Evolutionary conservation across 73 alveolate genomes (phyloP), one percentile per base, ranked within the genome.

Genomic region (Symbiodinium natans): DNA sequence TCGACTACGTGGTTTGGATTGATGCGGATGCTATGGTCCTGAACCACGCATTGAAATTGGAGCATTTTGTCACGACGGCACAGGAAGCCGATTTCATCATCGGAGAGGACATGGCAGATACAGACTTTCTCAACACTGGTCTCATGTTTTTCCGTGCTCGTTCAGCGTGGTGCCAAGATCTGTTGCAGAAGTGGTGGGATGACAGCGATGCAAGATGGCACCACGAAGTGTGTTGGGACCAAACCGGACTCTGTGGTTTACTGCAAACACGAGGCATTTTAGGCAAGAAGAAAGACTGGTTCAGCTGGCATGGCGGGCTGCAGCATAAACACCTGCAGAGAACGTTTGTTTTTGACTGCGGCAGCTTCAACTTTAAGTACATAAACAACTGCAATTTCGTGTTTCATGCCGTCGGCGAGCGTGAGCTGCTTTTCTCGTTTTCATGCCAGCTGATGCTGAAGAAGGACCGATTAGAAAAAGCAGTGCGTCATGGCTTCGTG

Each of bases 91-190:
- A 92, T 68, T 92, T 92, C 83, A 92, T 92, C 46, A 80, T 92
- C n/a, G 98, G 98, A 25, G 98, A 92, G 73, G 98, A 92, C 43
- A 92, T 92, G 98, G 98, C 98, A 42, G 98, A 92, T 52, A 92
- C 98, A 5, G 98, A 92, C 68, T 84, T 92, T 43, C 68, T 92
- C 48, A 92, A 92, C 54, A 92, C 98, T 7, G 98, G 98, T 19
- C 92, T 92, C 63, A 77, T 92, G 90, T 31, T 92, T 21, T 92
- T 74, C n/a, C 98, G 98, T 31, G 40, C 83, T 27, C 9, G 77
- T 2, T 75, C 92, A 1, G 54, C 23, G 29, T 92, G 92, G 92
- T 77, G 90, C 36, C 68, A 48, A 39, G 68, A 46, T 25, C 34
- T 92, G 56, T 29, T 77, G 36, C 73, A 41, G 41, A 39, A 84